Evolutionary conservation across 345 rosid genomes (phyloP), one percentile per base, ranked within the genome.

Genomic region (Populus deltoides): DNA sequence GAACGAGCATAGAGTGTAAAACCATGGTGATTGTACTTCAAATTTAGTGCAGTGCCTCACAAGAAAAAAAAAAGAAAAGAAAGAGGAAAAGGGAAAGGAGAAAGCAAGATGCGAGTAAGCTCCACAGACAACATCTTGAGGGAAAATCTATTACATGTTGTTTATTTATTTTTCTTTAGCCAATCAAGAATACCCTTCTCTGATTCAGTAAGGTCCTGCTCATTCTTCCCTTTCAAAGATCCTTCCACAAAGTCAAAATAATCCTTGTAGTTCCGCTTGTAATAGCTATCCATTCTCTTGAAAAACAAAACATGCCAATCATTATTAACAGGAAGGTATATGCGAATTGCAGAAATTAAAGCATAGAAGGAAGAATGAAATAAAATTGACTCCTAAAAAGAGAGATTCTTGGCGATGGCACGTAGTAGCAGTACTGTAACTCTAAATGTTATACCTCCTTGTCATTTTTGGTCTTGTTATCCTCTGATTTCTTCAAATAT

Each of bases 231-330:
- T 66, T 79, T 83, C 74, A 90, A 18, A 67, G 61, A 9, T 67
- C 97, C 99, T 88, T 93, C 94, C 29, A 90, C 90, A 77, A 87
- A 87, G 67, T 90, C 91, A 80, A 94, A 94, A 84, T 94, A 94
- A 81, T 93, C 97, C 79, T 83, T 90, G 90, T 93, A 92, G 77
- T 94, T 94, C 65, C 97, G 81, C 89, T 90, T 92, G 94, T 92
- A 90, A 82, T 87, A 92, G 78, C 88, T 89, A 16, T 94, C 95
- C 91, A 85, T 29, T 78, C 97, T 89, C 98, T 94, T 57, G 1
- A 22, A 57, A 29, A 27, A 18, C 87, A 27, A 71, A 68, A 11
- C 20, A 68, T 25, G 20, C 25, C 8, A 69, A 22, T 25, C 39
- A 25, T 69, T n/a, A 25, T 69, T n/a, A 69, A 22, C 39, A 78